A percentile compares a stretch with the other conserved stretches of the same genome.
These are phyloP conservation scores for Royoungia palumana DNA, from an alignment of 768 basidiomycete species.

Conservation along the genomic window DNA sequence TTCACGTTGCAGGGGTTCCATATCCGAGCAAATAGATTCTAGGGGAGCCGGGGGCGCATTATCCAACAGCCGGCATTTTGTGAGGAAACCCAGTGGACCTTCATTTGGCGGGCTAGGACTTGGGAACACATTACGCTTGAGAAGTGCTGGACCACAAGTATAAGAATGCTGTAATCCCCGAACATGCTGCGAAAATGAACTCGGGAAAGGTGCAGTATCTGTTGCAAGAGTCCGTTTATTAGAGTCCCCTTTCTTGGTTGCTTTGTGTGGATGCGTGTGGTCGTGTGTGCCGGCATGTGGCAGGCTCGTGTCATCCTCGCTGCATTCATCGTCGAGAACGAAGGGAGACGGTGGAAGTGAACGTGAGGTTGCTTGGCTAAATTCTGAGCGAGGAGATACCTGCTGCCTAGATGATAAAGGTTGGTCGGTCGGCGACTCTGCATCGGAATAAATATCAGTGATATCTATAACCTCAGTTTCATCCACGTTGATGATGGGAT, in stretches of 20 bases:
- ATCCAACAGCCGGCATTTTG: constrained; percentile 1
- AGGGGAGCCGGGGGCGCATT: not conserved
- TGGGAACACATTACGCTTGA: constrained; percentile 7
- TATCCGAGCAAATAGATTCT: not conserved
- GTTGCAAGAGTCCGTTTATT: constrained; percentile 1
- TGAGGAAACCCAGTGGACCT: constrained; percentile 19
- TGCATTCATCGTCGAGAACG: not conserved
- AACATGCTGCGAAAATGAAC: constrained; percentile 53
- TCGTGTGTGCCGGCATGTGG: constrained; percentile 1
- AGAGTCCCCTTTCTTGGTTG: constrained; percentile 2
- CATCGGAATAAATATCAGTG: constrained; percentile 15
- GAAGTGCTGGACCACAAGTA: constrained; percentile 8
- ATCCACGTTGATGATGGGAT: constrained; percentile 12
- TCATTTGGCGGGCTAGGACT: constrained; percentile 2
- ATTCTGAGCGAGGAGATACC: constrained; percentile 11
- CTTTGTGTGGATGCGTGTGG: not conserved
- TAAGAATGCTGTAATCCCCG: constrained; percentile 52
- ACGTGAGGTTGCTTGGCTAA: constrained; percentile 2
- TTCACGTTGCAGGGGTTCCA: constrained; percentile 16
- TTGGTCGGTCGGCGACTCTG: constrained; percentile 14
- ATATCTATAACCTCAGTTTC: constrained; percentile 18
- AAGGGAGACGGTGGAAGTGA: constrained; percentile 5
- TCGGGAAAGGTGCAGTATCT: constrained; percentile 45
- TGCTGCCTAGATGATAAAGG: constrained; percentile 4
- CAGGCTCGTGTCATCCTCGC: constrained; percentile 7